A percentile compares a stretch with the other conserved stretches of the same genome.
These are phyloP conservation scores for Aspergillaceae sp. DNA, from an alignment of 2,329 filamentous ascomycete species.

Conservation along the genomic window DNA sequence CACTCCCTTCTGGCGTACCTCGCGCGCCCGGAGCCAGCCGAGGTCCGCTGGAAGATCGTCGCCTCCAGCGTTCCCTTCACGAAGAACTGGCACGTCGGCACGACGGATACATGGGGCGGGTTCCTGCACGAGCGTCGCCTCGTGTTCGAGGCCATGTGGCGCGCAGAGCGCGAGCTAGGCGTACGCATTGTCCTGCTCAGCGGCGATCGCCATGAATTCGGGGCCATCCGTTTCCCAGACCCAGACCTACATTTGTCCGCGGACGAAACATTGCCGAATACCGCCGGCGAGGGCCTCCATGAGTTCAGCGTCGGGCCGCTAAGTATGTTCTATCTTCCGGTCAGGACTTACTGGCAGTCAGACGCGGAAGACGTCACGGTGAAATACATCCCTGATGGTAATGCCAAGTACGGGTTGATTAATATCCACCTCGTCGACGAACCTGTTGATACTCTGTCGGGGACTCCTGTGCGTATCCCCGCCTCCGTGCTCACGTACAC, in stretches of 20 bases:
- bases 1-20: slow-evolving; percentile 73
- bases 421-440: slow-evolving; percentile 63
- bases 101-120: slow-evolving; percentile 86
- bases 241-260: slow-evolving; percentile 16
- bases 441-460: slow-evolving; percentile 8
- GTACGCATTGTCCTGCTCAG: slow-evolving; percentile 75
- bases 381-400: slow-evolving; percentile 73
- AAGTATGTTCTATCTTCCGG: slow-evolving; percentile 86
- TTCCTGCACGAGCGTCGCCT: slow-evolving; percentile 71
- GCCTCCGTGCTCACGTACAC: slow-evolving; percentile 66
- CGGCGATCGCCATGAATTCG: slow-evolving; percentile 95
- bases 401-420: slow-evolving; percentile 78
- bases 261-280: slow-evolving; percentile 13
- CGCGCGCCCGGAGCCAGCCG: slow-evolving; percentile 58
- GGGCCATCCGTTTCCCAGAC: slow-evolving; percentile 66
- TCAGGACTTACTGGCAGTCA: slow-evolving; percentile 71
- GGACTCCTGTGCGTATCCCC: slow-evolving; percentile 9
- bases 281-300: slow-evolving; percentile 47
- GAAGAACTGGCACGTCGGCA: slow-evolving; percentile 90
- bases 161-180: slow-evolving; percentile 60
- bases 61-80: slow-evolving; percentile 89
- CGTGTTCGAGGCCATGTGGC: slow-evolving; percentile 89
- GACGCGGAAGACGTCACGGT: slow-evolving; percentile 76
- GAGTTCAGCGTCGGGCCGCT: slow-evolving; percentile 89
- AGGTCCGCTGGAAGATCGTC: slow-evolving; percentile 88